phyloP scores from a whole-genome alignment of 2,329 filamentous ascomycete species.

The Arthrobotrys conoides region DNA sequence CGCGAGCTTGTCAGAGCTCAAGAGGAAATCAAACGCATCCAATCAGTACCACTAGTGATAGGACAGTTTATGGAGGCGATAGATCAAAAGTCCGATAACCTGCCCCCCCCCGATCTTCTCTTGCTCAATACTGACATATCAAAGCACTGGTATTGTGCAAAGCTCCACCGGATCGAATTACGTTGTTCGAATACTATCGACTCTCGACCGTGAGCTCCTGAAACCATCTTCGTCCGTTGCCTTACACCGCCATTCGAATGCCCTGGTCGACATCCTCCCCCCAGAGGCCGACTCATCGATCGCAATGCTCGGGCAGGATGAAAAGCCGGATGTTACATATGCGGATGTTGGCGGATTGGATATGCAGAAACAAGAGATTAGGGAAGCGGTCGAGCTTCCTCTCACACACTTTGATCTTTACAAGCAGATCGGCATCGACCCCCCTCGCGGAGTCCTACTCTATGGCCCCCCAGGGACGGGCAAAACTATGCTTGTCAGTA shows the following conservation, averaged over 20 bases:
- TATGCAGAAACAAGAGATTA: conserved; percentile 99
- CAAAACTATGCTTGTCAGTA: conserved; percentile 75
- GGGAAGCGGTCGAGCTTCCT: conserved; percentile 96
- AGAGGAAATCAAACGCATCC: conserved; percentile 99
- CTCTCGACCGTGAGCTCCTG: conserved; percentile 95
- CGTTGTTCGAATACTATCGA: conserved; percentile 97
- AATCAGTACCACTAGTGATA: conserved; percentile 97
- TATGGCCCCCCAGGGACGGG: conserved; percentile 96
- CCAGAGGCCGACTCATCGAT: conserved; percentile 99
- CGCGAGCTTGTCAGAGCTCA: conserved; percentile 96
- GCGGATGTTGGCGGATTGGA: conserved; percentile 97
- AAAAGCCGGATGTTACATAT: conserved; percentile 98
- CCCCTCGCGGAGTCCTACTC: conserved; percentile 92
- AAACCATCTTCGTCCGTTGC: conserved; percentile 98
- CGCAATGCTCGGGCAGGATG: conserved; percentile 94
- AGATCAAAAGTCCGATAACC: conserved; percentile 85
- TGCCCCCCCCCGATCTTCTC: conserved; percentile 21
- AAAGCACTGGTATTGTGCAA: conserved; percentile 95
- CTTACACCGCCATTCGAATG: conserved; percentile 97
- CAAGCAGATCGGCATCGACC: conserved; percentile 99
- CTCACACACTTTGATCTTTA: conserved; percentile 98
- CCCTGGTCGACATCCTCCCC: conserved; percentile 97
- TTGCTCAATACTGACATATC: conserved; percentile 34
- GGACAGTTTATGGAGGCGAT: conserved; percentile 99
- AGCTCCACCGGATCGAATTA: conserved; percentile 99